phyloP scores from a whole-genome alignment of 495 filamentous ascomycete genomes.

The Filosporella fistucella region DNA sequence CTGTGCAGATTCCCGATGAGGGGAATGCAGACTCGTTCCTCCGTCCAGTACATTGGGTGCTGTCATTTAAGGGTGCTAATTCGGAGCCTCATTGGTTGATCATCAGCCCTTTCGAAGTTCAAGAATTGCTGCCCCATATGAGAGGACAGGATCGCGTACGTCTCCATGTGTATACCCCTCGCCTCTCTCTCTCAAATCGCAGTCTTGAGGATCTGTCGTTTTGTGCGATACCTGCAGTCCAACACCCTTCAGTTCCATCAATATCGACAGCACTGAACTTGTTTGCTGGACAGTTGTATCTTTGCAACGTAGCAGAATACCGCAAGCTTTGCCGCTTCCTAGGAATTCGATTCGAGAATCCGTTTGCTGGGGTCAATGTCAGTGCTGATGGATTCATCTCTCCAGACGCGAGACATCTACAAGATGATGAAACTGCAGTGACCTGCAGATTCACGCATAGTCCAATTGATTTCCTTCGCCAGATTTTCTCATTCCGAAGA shows the following conservation, averaged over 20 bases:
- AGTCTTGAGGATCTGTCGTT: slow-evolving; percentile 46
- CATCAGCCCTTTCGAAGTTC: slow-evolving; percentile 56
- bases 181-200: slow-evolving; percentile 34
- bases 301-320: slow-evolving; percentile 50
- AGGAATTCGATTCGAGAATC: slow-evolving; percentile 32
- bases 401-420: slow-evolving; percentile 25
- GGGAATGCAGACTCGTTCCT: slow-evolving; percentile 44
- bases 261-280: slow-evolving; percentile 47
- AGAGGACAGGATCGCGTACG: slow-evolving; percentile 26
- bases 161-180: slow-evolving; percentile 57
- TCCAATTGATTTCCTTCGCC: slow-evolving; percentile 48
- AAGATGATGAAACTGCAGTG: slow-evolving; percentile 15
- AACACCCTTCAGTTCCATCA: slow-evolving; percentile 12
- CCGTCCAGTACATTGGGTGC: slow-evolving; percentile 56
- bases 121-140: slow-evolving; percentile 41
- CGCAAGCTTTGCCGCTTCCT: slow-evolving; percentile 46
- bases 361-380: slow-evolving; percentile 24
- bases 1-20: slow-evolving; percentile 28
- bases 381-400: slow-evolving; percentile 41
- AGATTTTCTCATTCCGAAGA: slow-evolving; percentile 45
- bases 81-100: slow-evolving; percentile 4
- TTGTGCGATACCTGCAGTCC: slow-evolving; percentile 29
- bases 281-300: slow-evolving; percentile 65
- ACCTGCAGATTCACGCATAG: slow-evolving; percentile 37
- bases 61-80: slow-evolving; percentile 27